Evolutionary conservation across 2,329 filamentous ascomycete genomes (phyloP).

Genomic region (Sporothrix variecibatus): DNA sequence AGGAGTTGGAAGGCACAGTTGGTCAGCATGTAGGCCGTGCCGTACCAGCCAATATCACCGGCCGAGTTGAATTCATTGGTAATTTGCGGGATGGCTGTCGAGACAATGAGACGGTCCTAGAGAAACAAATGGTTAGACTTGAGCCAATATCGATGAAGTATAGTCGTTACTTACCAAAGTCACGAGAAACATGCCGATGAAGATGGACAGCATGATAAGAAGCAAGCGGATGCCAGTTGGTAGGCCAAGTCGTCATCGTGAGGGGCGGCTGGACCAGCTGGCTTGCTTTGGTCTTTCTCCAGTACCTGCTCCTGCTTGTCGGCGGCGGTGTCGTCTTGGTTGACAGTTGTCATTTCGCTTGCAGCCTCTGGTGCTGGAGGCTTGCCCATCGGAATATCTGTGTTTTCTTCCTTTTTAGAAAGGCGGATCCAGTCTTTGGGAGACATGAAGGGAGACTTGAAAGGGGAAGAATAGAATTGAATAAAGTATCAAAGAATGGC

Average conservation of each 20-base stretch:
- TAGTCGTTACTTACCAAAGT: background rate
- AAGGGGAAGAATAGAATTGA: background rate
- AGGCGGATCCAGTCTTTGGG: background rate
- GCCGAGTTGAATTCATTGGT: slow-evolving; percentile 28
- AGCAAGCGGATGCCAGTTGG: slow-evolving; percentile 17
- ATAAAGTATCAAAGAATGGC: background rate
- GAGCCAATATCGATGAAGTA: background rate
- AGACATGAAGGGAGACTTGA: background rate
- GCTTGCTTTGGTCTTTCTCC: background rate
- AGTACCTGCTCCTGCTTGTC: background rate
- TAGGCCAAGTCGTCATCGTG: slow-evolving; percentile 21
- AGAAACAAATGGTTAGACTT: background rate
- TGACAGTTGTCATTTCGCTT: background rate
- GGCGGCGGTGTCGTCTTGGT: background rate
- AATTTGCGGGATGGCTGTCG: slow-evolving; percentile 28
- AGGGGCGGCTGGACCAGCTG: background rate
- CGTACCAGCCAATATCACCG: slow-evolving; percentile 31
- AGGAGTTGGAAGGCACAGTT: slow-evolving; percentile 38
- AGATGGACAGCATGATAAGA: slow-evolving; percentile 12
- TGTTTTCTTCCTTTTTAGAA: background rate
- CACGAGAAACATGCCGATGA: slow-evolving; percentile 21
- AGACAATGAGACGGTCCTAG: slow-evolving; percentile 33
- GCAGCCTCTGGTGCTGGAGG: background rate
- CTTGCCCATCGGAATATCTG: background rate
- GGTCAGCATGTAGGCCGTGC: slow-evolving; percentile 28